Base-by-base conservation (phyloP, 495 filamentous ascomycete genomes). In the Parathielavia appendiculata region DNA sequence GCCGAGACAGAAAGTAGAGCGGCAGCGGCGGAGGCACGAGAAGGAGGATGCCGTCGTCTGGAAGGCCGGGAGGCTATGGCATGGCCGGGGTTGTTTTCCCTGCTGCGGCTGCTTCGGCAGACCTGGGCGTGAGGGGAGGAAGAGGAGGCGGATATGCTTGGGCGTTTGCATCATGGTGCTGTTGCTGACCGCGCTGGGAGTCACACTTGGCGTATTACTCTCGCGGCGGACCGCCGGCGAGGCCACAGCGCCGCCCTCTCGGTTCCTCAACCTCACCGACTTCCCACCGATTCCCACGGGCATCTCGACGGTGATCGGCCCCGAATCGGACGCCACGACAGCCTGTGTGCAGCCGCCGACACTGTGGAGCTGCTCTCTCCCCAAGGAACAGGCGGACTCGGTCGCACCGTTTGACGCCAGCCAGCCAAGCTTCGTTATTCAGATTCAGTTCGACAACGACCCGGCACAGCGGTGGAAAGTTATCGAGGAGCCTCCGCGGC, bases 261-360 rank as follows among this genome's bases (percentile, higher is more conserved):
- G 68, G 44, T 96, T 87, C 83, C 77, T 95, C 35, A 96, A 95
- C 64, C 69, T 95, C 26, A 95, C 91, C 1, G 84, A 84, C 26
- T 95, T 87, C 61, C 91, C 91, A 36, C 87, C 91, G 0, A 89
- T 96, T 56, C 88, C 87, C 10, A 91, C 88, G 0, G 91, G 91
- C 1, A 76, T 95, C 53, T 76, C 84, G 32, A 95, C 91, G 0
- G 79, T 96, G 30, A 79, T 84, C 3, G 84, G 82, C 3, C 80
- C 90, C 3, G 79, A 86, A 38, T 75, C 80, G 1, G 66, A 75
- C 1, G 72, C 81, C 13, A 77, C 78, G 19, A 81, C 83, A 4
- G 82, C 78, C 5, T 96, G 91, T 60, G 81, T 91, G 23, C 71
- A 73, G 17, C 86, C 88, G 6, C 66, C 81, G 0, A 86, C 86